Percentiles rank a stretch among this genome's conserved stretches.
Evolutionary conservation across 1,284 basidiomycete genomes (phyloP).

Genomic region (Butyriboletus regius): DNA sequence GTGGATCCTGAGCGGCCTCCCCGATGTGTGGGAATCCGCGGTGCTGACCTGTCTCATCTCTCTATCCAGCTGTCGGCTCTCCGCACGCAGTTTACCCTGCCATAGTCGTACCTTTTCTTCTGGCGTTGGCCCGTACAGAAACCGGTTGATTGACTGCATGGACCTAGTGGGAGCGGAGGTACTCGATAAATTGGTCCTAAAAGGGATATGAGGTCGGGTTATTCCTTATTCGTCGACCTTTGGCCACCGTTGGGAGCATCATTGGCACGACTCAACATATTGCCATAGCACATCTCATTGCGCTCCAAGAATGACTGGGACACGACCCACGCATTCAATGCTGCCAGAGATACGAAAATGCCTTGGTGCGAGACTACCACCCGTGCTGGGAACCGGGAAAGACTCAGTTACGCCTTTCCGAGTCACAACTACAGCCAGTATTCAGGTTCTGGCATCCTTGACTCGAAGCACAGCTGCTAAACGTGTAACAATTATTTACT

Average conservation of each 20-base stretch:
- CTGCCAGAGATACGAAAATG: not conserved
- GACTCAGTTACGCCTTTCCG: not conserved
- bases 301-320: not conserved
- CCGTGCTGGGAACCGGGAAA: not conserved
- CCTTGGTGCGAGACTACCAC: too few relatives aligned
- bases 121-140: constrained; percentile 88
- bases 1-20: constrained; percentile 17
- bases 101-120: constrained; percentile 85
- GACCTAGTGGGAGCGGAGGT: constrained; percentile 4
- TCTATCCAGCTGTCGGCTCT: constrained; percentile 76
- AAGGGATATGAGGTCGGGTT: constrained; percentile 4
- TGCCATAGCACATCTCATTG: too few relatives aligned
- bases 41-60: constrained; percentile 84
- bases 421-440: too few relatives aligned
- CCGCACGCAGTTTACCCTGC: constrained; percentile 76
- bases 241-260: too few relatives aligned
- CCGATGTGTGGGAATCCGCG: constrained; percentile 12
- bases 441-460: not conserved
- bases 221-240: constrained; percentile 6
- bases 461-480: too few relatives aligned
- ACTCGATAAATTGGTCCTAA: constrained; percentile 11
- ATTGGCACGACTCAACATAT: too few relatives aligned
- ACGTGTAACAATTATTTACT: too few relatives aligned
- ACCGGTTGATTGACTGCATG: constrained; percentile 85
- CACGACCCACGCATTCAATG: not conserved